Base-by-base conservation (phyloP, 305 asterid genomes). In the Andrographis paniculata region DNA sequence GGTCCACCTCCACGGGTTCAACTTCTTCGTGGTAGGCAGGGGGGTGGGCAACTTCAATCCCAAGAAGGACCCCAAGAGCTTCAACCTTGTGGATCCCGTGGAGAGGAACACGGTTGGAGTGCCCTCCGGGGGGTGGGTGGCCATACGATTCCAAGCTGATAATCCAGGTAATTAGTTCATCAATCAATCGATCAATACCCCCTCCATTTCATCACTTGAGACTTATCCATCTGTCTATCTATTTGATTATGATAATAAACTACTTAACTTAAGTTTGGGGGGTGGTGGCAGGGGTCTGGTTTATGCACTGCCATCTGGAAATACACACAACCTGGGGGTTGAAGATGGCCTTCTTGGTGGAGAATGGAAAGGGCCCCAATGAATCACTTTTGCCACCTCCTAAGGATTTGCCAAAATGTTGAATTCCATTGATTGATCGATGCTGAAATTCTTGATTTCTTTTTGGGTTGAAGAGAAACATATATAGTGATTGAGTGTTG, bases 51-150 rank as follows among this genome's bases (percentile, higher is more conserved):
- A 81, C 58, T 88, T 64, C 55, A 73, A 88, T 59, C 61, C 95
- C 0, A 69, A 63, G 30, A 67, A 35, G 0, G 93, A 88, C 45
- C 63, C 83, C 1, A 77, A 77, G 45, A 79, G 53, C 0, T 88
- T 88, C 57, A 81, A 84, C 63, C 88, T 88, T 9, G 76, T 75
- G 14, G 94, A 88, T 50, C 97, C 95, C 0, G 92, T 72, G 1
- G 94, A 80, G 67, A 72, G 97, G 63, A 88, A 88, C 67, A 88
- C 97, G 0, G 64, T 84, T 17, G 80, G 81, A 13, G 94, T 84
- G 18, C 95, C 97, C 0, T 62, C 93, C 1, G 95, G 97, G 13
- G 95, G 97, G 15, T 88, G 97, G 95, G 87, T 77, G 0, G 97
- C 94, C 46, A 66, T 84, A 20, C 58, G 95, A 56, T 88, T 84